These are phyloP conservation scores for Dothistroma septosporum DNA, from an alignment of 2,329 filamentous ascomycete genomes.

Conservation along the genomic window DNA sequence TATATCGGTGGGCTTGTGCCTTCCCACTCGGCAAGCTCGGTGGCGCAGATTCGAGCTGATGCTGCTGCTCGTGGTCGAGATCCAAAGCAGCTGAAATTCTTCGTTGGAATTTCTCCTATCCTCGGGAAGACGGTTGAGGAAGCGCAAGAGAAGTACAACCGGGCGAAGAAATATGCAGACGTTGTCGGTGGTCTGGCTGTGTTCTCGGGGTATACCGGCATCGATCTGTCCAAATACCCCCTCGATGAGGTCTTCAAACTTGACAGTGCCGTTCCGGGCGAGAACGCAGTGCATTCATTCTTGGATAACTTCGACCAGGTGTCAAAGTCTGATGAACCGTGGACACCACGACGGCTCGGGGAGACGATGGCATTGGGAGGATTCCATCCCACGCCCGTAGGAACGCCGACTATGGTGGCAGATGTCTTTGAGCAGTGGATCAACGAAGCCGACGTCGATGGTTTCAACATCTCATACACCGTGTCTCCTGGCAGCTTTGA, in stretches of 20 bases:
- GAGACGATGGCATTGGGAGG: conserved; percentile 57
- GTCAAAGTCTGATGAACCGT: conserved; percentile 3
- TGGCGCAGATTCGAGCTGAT: conserved; percentile 32
- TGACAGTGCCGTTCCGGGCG: conserved; percentile 47
- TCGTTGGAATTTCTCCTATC: conserved; percentile 60
- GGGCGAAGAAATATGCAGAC: conserved; percentile 57
- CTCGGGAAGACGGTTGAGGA: conserved; percentile 61
- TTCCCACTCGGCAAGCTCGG: conserved; percentile 48
- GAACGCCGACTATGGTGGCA: conserved; percentile 59
- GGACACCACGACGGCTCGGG: conserved; percentile 7
- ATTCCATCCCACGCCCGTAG: conserved; percentile 60
- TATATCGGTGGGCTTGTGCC: conserved; percentile 58
- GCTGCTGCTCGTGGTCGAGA: conserved; percentile 46
- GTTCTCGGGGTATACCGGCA: conserved; percentile 70
- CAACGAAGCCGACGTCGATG: conserved; percentile 63
- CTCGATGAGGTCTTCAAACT: conserved; percentile 1
- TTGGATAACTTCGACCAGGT: not conserved
- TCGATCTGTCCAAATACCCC: conserved; percentile 45
- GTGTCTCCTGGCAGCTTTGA: conserved; percentile 3
- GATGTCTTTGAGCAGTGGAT: conserved; percentile 63
- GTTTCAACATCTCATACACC: conserved; percentile 56
- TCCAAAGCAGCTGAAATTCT: conserved; percentile 59
- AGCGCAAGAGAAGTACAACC: conserved; percentile 57
- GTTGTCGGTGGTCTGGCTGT: conserved; percentile 62
- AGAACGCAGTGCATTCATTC: conserved; percentile 5